A percentile compares a stretch with the other conserved stretches of the same genome.
phyloP scores from a whole-genome alignment of 306 rosid genomes.

The Cucurbita maxima region DNA sequence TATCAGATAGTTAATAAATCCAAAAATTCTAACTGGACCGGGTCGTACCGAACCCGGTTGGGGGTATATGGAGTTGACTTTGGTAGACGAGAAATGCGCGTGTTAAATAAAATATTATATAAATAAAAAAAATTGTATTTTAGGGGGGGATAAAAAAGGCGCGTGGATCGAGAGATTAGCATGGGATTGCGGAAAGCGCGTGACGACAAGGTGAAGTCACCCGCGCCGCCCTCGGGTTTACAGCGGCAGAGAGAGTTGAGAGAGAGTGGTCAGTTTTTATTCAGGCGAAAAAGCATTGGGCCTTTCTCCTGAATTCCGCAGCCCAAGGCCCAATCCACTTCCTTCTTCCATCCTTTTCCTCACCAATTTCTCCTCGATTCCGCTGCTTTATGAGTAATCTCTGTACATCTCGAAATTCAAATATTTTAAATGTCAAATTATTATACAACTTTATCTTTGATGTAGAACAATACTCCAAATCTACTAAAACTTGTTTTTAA shows the following conservation, averaged over 20 bases:
- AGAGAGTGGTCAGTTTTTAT: background rate
- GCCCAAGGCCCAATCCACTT: slow-evolving; percentile 2
- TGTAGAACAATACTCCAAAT: too few species aligned
- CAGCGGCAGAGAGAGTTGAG: slow-evolving; percentile 14
- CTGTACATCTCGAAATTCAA: too few species aligned
- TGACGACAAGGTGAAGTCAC: slow-evolving; percentile 34
- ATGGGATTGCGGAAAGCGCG: slow-evolving; percentile 29
- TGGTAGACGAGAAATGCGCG: background rate
- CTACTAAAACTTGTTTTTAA: too few species aligned
- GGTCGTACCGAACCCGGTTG: background rate
- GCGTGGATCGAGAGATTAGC: slow-evolving; percentile 35
- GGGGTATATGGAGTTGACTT: background rate
- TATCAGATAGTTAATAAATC: too few species aligned
- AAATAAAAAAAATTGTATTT: too few species aligned
- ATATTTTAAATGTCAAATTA: too few species aligned
- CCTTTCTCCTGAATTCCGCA: background rate
- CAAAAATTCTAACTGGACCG: background rate
- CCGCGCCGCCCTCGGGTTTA: slow-evolving; percentile 29
- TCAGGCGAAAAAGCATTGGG: background rate
- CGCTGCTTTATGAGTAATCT: background rate
- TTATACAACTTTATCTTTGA: too few species aligned
- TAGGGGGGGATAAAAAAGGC: background rate
- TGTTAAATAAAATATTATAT: background rate
- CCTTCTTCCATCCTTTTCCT: background rate
- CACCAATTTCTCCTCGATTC: background rate